Evolutionary conservation across 2,329 filamentous ascomycete genomes (phyloP), one percentile per base, ranked within the genome.

Genomic region (Xylaria sp.): DNA sequence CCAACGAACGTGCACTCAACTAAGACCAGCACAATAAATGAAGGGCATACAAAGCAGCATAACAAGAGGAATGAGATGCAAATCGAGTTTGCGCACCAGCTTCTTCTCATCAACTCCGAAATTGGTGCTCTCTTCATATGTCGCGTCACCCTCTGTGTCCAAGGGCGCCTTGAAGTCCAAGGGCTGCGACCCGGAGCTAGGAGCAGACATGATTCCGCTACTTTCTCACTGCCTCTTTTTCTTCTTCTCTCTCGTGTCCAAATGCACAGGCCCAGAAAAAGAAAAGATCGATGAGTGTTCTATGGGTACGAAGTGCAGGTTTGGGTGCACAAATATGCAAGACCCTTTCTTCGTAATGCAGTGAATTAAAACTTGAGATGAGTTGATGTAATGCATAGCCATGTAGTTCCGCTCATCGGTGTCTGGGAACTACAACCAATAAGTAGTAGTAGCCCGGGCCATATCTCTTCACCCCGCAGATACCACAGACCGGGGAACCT

Each of bases 71-170:
- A 93, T 85, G 32, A 93, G 84, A 75, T 87, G 84, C 15, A 84
- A 69, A 77, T 93, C 91, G 39, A 93, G 80, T 79, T 91, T 92
- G 65, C 88, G 83, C 52, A 92, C 82, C 25, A 93, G 82, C 72
- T 84, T 85, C 73, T 82, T 84, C 80, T 92, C 84, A n/a, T 81
- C 77, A n/a, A 75, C 73, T 3, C 60, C 72, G 60, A 74, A 72
- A 23, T 66, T 69, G 46, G 67, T 50, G 25, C 71, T 68, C 51
- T 71, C 65, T 15, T 59, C 68, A 18, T 66, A 34, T n/a, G 48
- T 67, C 44, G 57, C 63, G 10, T 50, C 63, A 50, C 56, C 59
- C 39, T 72, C 72, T 10, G 66, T 51, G 32, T 62, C 44, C 57
- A 51, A 50, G 23, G 63, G 44, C 46, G 39, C n/a, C n/a, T 64